Conservation (phyloP, 179 eudicot species). For the Beta corolliflora region DNA sequence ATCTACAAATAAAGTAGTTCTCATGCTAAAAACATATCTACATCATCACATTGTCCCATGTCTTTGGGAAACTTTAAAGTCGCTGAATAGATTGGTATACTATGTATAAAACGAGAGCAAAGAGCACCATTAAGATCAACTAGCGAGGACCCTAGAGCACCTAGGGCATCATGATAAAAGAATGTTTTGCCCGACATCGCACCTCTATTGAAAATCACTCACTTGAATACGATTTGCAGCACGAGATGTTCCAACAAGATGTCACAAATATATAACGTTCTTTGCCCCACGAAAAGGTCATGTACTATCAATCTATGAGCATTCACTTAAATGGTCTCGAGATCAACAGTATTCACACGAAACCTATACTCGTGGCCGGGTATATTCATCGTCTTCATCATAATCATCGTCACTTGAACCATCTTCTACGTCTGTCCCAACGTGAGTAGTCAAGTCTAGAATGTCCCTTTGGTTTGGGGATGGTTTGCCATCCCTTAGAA, state of each 20-base stretch:
- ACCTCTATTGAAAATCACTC: too few species aligned
- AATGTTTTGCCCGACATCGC: too few species aligned
- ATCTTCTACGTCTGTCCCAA: constrained; percentile 75
- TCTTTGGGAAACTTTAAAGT: too few species aligned
- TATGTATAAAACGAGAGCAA: too few species aligned
- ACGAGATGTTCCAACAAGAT: neutral
- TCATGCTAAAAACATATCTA: too few species aligned
- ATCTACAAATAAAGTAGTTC: too few species aligned
- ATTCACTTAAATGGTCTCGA: constrained; percentile 56
- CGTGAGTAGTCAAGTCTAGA: constrained; percentile 83
- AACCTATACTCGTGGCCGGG: constrained; percentile 67
- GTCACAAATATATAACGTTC: neutral
- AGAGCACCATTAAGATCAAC: too few species aligned
- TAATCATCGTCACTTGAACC: constrained; percentile 61
- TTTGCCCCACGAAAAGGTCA: neutral
- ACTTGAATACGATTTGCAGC: neutral
- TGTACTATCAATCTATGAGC: neutral
- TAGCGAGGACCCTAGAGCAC: too few species aligned
- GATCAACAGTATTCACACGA: constrained; percentile 68
- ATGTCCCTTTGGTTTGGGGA: constrained; percentile 89
- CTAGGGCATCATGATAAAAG: too few species aligned
- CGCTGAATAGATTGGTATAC: too few species aligned
- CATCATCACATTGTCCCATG: too few species aligned
- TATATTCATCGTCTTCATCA: constrained; percentile 62
- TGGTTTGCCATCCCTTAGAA: constrained; percentile 61